Base-by-base conservation (phyloP, 2,329 filamentous ascomycete genomes). In the Elsinoe ampelina region DNA sequence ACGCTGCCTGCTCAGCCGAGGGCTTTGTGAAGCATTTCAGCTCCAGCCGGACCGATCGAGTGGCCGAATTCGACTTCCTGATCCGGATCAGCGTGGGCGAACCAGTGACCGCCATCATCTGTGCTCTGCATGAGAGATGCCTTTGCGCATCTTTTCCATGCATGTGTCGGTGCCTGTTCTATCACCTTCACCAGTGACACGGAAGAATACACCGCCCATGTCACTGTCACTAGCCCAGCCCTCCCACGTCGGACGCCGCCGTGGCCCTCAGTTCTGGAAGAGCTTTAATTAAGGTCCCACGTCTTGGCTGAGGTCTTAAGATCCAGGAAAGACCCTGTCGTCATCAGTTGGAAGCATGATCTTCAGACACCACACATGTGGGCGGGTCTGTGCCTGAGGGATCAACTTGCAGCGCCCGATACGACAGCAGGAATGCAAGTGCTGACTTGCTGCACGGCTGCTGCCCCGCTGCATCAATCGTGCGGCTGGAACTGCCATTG, bases 271-370 rank as follows among this genome's bases (percentile, higher is more conserved):
- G 19, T 22, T 43, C 19, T 32, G 26, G 32, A 7, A 35, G 2
- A 22, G 19, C 17, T n/a, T 32, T n/a, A 17, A 43, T 34, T n/a
- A 34, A 34, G 22, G 41, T 43, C 41, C 48, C 48, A 38, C 17
- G 34, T 34, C 48, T 52, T 52, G 48, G 48, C 48, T 50, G 15
- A n/a, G 20, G 5, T 32, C 8, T 38, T 30, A 17, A 22, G 48
- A 52, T 52, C 48, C 17, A 17, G 15, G 15, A 6, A 52, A n/a
- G 48, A 52, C 48, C 48, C 48, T 52, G 48, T 52, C 48, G 48
- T 52, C 48, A 52, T 38, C 48, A 52, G 48, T 52, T 15, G 20
- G 48, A 13, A 38, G 48, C 48, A 52, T 38, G 11, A 52, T 52
- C 48, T 52, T 36, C 48, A 15, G 2, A 15, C 13, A 13, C 5